Percentiles rank a stretch among this genome's conserved stretches.
Conservation (phyloP, 768 basidiomycete species). For the Psilocybe cubensis region DNA sequence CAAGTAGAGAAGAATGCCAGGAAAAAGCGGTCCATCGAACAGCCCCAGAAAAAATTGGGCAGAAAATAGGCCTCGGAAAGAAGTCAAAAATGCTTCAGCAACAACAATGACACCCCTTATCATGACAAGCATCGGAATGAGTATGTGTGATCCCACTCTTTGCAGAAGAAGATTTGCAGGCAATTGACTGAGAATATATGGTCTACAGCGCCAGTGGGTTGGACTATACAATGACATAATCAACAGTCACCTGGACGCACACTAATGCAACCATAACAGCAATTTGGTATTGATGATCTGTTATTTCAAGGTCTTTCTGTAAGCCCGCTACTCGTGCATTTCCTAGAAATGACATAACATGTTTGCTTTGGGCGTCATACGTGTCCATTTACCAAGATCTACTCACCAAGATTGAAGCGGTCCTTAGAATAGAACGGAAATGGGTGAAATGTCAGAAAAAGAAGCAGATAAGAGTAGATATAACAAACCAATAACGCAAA, state of each 20-base stretch:
- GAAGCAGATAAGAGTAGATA: neutral
- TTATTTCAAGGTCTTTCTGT: constrained; percentile 43
- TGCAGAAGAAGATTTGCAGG: constrained; percentile 49
- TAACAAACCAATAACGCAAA: constrained; percentile 36
- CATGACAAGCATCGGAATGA: constrained; percentile 51
- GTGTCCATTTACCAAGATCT: constrained; percentile 7
- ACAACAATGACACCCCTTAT: constrained; percentile 54
- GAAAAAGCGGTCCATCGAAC: constrained; percentile 48
- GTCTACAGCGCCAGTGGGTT: no score
- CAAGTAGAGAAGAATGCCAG: constrained; percentile 41
- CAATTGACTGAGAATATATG: constrained; percentile 50
- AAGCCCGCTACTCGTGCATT: constrained; percentile 54
- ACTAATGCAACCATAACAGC: constrained; percentile 33
- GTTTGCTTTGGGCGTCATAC: constrained; percentile 30
- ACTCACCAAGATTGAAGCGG: constrained; percentile 35
- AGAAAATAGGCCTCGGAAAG: constrained; percentile 47
- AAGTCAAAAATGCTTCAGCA: constrained; percentile 49
- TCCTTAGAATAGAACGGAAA: constrained; percentile 22
- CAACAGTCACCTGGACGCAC: no score
- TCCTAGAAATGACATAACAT: constrained; percentile 31
- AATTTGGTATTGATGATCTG: constrained; percentile 41
- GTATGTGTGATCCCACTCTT: constrained; percentile 47
- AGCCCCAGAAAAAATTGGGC: constrained; percentile 56
- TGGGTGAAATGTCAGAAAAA: neutral
- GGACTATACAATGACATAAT: no score